Conservation (phyloP, 140 eudicot genomes). For the Senecio squalidus region DNA sequence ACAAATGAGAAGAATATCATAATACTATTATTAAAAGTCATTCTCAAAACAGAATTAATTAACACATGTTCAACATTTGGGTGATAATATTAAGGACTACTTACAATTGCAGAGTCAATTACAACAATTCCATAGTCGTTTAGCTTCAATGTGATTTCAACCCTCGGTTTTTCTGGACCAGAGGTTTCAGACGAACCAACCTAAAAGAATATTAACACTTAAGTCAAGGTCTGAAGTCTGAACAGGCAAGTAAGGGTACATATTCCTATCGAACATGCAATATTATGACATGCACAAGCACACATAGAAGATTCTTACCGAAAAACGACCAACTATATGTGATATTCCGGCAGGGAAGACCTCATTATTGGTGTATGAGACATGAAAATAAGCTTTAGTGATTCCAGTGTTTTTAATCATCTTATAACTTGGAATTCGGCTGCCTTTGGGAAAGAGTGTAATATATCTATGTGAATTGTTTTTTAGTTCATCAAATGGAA, state of each 20-base stretch:
- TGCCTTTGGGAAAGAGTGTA: slow-evolving; percentile 50
- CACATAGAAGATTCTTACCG: slow-evolving; percentile 22
- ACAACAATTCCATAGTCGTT: slow-evolving; percentile 59
- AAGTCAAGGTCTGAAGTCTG: not conserved
- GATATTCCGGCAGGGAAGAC: slow-evolving; percentile 61
- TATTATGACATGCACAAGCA: not conserved
- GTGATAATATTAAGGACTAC: slow-evolving; percentile 13
- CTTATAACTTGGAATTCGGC: slow-evolving; percentile 47
- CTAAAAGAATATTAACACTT: slow-evolving; percentile 21
- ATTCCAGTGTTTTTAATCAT: slow-evolving; percentile 23
- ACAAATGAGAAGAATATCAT: not conserved
- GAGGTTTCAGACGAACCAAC: slow-evolving; percentile 42
- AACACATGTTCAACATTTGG: not conserved
- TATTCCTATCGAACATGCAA: not conserved
- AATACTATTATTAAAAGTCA: not conserved
- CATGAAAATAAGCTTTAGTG: slow-evolving; percentile 27
- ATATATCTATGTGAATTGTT: slow-evolving; percentile 27
- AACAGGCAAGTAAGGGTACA: too few species aligned
- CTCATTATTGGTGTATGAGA: slow-evolving; percentile 31
- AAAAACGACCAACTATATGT: slow-evolving; percentile 34
- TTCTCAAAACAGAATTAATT: not conserved
- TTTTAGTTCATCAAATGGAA: slow-evolving; percentile 39
- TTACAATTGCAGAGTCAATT: slow-evolving; percentile 49
- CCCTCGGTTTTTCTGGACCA: slow-evolving; percentile 24
- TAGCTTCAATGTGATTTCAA: slow-evolving; percentile 48